A percentile compares a stretch with the other conserved stretches of the same genome.
Conservation (phyloP, 306 rosid genomes). For the Trifolium dubium region DNA sequence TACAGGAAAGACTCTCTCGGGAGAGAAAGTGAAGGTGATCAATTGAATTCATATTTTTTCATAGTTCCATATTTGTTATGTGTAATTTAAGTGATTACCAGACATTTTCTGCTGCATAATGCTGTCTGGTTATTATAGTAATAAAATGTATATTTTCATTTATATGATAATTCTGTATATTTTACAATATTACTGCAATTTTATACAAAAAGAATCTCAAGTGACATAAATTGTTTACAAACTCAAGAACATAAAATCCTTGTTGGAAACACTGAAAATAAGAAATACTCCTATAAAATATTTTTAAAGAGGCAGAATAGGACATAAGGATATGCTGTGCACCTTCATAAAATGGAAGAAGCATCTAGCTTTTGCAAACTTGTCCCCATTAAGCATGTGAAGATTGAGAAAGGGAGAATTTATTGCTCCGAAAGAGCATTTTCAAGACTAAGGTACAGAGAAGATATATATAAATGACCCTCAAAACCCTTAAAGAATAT, state of each 20-base stretch:
- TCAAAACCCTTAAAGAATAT: constrained; percentile 22
- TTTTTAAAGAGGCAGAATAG: constrained; percentile 35
- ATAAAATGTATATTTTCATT: neutral
- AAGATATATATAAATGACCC: too few relatives aligned
- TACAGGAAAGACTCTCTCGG: constrained; percentile 36
- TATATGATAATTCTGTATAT: constrained; percentile 12
- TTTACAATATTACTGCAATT: constrained; percentile 1
- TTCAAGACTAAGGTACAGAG: neutral
- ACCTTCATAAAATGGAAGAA: constrained; percentile 43
- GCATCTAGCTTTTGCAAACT: constrained; percentile 46
- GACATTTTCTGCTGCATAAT: neutral
- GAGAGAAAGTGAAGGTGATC: constrained; percentile 34
- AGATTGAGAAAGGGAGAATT: constrained; percentile 39
- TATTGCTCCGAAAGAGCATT: neutral
- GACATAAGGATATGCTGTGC: constrained; percentile 44
- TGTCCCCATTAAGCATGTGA: constrained; percentile 26
- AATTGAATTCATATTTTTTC: neutral
- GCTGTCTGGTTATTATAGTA: constrained; percentile 16
- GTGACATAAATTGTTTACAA: neutral
- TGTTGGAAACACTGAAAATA: constrained; percentile 28
- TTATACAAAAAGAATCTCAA: neutral
- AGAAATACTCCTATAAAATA: constrained; percentile 4
- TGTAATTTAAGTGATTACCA: constrained; percentile 7
- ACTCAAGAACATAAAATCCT: constrained; percentile 5
- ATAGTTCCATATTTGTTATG: constrained; percentile 7